Conservation (phyloP, 768 basidiomycete genomes). For the Porpolomopsis calyptriformis region DNA sequence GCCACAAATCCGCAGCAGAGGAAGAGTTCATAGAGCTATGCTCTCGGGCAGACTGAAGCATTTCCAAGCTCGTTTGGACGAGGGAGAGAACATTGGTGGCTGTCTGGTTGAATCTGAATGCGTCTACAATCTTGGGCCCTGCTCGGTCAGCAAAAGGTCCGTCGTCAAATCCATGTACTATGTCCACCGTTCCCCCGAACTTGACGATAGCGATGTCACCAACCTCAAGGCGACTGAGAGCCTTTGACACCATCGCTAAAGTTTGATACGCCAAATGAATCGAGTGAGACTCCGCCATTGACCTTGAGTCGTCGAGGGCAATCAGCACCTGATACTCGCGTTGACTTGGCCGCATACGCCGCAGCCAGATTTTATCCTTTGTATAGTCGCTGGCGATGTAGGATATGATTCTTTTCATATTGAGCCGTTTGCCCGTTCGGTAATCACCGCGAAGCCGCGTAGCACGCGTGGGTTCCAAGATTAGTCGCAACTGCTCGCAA, state of each 20-base stretch:
- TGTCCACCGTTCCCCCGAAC: conserved; percentile 82
- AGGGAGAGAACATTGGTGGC: conserved; percentile 80
- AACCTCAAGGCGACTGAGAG: conserved; percentile 83
- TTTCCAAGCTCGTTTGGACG: conserved; percentile 64
- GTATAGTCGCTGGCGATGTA: conserved; percentile 99
- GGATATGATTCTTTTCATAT: conserved; percentile 97
- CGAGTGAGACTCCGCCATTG: conserved; percentile 89
- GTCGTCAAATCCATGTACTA: conserved; percentile 78
- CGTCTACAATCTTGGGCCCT: conserved; percentile 68
- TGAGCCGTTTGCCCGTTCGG: conserved; percentile 91
- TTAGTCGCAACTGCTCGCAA: conserved; percentile 93
- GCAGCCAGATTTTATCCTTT: conserved; percentile 98
- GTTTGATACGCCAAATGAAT: conserved; percentile 93
- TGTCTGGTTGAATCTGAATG: conserved; percentile 84
- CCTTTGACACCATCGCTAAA: conserved; percentile 82
- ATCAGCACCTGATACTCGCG: conserved; percentile 94
- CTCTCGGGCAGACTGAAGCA: conserved; percentile 71
- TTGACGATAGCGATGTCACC: conserved; percentile 89
- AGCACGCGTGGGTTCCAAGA: conserved; percentile 89
- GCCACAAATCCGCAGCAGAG: conserved; percentile 82
- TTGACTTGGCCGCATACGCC: conserved; percentile 85
- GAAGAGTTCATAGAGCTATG: conserved; percentile 47
- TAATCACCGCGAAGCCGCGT: conserved; percentile 95
- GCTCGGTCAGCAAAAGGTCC: conserved; percentile 74
- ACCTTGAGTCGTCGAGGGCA: conserved; percentile 90